Base-by-base conservation (phyloP, 805 yeast species). In the Metschnikowia vanudenii region DNA sequence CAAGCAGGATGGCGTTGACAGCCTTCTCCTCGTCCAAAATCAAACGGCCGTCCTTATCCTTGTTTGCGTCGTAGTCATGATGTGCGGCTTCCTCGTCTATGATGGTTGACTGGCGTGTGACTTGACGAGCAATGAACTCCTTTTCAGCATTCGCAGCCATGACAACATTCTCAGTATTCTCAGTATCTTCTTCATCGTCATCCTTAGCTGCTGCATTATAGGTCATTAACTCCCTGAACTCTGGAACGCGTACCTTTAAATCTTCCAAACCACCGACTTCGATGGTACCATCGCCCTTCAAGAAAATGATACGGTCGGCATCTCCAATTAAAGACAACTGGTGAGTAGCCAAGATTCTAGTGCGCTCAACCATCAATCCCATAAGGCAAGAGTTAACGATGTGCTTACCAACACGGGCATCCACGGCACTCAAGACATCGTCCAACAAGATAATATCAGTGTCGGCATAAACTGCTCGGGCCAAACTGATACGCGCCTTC, bases 361-460 rank as follows among this genome's bases (percentile, higher is more conserved):
- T 89, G 56, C 76, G 80, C 16, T 65, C 63, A 34, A 68, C 65
- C 49, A 89, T 60, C 22, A 80, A 49, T 0, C 87, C 90, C 50
- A 76, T 52, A 37, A 88, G 63, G 64, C 96, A 88, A 34, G 79
- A 72, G 44, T 80, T 75, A 77, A 87, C 79, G 42, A 88, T 85
- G 56, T 83, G 89, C 46, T 78, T 79, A n/a, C 94, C 95, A 37
- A 87, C 95, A 57, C 87, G 81, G 28, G 92, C 89, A 64, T 88
- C 96, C 7, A 88, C 95, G 4, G 96, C 95, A 67, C 88, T 80
- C 47, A 88, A 72, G 13, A 87, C 89, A 61, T 88, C 96, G 60
- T 88, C 96, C 43, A 88, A 65, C 41, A 88, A 64, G 34, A 84
- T 74, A 19, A 86, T 82, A 57, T 85, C 89, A 16, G 77, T 76